Evolutionary conservation across 2,329 filamentous ascomycete genomes (phyloP).

Genomic region (Hypoxylon sp.): DNA sequence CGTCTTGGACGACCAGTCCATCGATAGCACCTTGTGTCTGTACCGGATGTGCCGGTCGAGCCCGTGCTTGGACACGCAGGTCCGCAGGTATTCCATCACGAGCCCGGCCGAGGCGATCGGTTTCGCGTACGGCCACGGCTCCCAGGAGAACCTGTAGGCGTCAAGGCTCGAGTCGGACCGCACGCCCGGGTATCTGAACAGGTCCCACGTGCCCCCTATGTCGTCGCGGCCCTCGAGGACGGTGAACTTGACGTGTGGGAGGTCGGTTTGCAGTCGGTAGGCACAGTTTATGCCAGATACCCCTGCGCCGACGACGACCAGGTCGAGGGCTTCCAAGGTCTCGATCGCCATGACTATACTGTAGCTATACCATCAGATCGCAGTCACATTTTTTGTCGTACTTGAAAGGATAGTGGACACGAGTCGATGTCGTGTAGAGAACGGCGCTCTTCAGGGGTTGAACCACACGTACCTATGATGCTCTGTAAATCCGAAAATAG

Average conservation of each 20-base stretch:
- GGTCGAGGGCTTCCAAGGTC: constrained; percentile 49
- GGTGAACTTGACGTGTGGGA: constrained; percentile 62
- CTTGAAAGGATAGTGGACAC: too few species aligned
- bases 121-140: constrained; percentile 68
- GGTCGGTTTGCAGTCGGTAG: constrained; percentile 71
- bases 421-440: too few species aligned
- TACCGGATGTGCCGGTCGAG: constrained; percentile 64
- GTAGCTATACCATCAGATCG: background rate
- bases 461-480: too few species aligned
- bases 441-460: too few species aligned
- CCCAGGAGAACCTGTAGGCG: constrained; percentile 72
- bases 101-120: constrained; percentile 60
- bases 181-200: constrained; percentile 79
- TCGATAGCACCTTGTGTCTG: constrained; percentile 56
- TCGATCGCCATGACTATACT: background rate
- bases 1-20: constrained; percentile 62
- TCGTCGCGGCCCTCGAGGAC: constrained; percentile 72
- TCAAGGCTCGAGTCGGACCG: constrained; percentile 69
- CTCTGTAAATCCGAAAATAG: too few species aligned
- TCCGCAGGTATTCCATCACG: constrained; percentile 63
- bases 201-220: constrained; percentile 80
- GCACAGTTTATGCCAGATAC: constrained; percentile 79
- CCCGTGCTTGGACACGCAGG: constrained; percentile 58
- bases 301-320: constrained; percentile 75
- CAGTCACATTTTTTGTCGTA: too few species aligned